Conservation (phyloP, 2,329 filamentous ascomycete genomes). For the Beauveria scarabaeidicola region DNA sequence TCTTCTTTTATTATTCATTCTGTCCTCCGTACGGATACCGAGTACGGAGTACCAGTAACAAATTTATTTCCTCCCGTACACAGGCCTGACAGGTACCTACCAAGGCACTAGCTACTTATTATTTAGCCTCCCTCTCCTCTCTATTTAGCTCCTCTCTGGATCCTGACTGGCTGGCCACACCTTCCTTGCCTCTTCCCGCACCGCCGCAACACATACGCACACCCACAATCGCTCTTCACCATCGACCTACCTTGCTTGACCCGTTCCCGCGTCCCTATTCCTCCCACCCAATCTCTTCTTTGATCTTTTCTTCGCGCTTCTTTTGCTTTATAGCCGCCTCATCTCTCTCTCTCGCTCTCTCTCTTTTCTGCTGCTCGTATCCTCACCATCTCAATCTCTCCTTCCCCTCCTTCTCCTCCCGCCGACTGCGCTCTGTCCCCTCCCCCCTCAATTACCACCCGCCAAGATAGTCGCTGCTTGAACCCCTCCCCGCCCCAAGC, state of each 20-base stretch:
- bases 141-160: background rate
- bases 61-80: too few species aligned
- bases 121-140: background rate
- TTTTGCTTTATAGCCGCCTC: background rate
- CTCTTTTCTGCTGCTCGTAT: background rate
- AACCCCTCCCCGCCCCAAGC: background rate
- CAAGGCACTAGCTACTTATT: background rate
- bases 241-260: background rate
- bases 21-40: too few species aligned
- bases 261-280: background rate
- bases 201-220: background rate
- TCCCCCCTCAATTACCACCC: background rate
- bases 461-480: background rate
- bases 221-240: background rate
- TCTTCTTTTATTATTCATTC: too few species aligned
- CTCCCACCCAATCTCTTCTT: background rate
- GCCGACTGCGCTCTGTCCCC: background rate
- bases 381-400: background rate
- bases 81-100: background rate
- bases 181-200: background rate
- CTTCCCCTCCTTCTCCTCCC: background rate
- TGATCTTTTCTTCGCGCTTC: background rate
- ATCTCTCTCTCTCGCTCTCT: background rate
- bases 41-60: too few species aligned
- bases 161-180: background rate